Evolutionary conservation across 495 filamentous ascomycete species (phyloP).

Genomic region (Penicillium cosmopolitanum): DNA sequence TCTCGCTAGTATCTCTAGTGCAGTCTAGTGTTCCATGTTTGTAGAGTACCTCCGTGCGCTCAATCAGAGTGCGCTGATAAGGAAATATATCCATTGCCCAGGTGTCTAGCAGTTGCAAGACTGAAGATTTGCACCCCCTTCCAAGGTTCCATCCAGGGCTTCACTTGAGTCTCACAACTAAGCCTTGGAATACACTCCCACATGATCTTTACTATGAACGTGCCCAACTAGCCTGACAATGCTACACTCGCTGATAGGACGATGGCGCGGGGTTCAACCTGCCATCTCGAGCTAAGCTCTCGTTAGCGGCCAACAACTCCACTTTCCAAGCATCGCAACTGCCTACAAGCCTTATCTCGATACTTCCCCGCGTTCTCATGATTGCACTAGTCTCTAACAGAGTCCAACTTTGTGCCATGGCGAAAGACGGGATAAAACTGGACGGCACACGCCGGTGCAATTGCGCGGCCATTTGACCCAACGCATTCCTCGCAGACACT

Average conservation of each 20-base stretch:
- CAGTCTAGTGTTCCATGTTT: not conserved
- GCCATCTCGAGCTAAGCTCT: slow-evolving; percentile 14
- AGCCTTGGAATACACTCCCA: not conserved
- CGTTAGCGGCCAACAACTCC: not conserved
- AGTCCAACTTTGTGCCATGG: not conserved
- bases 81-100: not conserved
- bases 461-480: not conserved
- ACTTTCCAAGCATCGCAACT: not conserved
- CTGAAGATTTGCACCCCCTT: no score
- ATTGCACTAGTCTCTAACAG: not conserved
- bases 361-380: slow-evolving; percentile 11
- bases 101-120: no score
- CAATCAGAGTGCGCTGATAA: slow-evolving; percentile 7
- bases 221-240: not conserved
- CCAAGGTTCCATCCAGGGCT: no score
- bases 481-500: not conserved
- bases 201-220: not conserved
- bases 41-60: not conserved
- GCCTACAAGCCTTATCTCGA: slow-evolving; percentile 3
- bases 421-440: not conserved
- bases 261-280: slow-evolving; percentile 12
- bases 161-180: no score
- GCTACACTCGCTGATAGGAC: not conserved
- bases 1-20: not conserved
- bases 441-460: not conserved